Evolutionary conservation across 208 protist genomes (phyloP).

Genomic region (Naegleria lovaniensis): DNA sequence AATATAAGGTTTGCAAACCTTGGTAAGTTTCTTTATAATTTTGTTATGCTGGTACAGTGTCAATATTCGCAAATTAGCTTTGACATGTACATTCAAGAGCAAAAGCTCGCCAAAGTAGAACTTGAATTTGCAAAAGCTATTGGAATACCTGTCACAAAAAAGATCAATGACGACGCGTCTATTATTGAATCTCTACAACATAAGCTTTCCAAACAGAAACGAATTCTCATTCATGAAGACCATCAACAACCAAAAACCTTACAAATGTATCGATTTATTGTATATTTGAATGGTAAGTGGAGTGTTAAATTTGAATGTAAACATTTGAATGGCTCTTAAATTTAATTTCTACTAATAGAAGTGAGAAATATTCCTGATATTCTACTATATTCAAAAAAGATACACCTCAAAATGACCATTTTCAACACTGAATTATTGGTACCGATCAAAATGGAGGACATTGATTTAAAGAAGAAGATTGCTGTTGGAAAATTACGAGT

Average conservation of each 20-base stretch:
- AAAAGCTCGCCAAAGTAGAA: constrained; percentile 30
- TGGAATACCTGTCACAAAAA: constrained; percentile 26
- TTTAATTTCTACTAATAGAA: not conserved
- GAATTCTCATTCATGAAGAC: not conserved
- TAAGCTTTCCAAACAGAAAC: not conserved
- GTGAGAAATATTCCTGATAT: constrained; percentile 7
- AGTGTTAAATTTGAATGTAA: no score
- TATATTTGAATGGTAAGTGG: not conserved
- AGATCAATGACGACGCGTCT: not conserved
- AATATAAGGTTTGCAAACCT: constrained; percentile 17
- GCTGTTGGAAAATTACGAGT: constrained; percentile 3
- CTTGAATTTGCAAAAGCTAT: constrained; percentile 28
- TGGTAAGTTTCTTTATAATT: not conserved
- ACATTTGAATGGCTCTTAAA: no score
- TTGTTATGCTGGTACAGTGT: no score
- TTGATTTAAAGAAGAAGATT: not conserved
- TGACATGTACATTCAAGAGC: constrained; percentile 33
- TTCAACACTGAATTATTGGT: not conserved
- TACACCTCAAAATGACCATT: not conserved
- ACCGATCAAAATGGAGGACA: not conserved
- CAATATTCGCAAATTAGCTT: not conserved
- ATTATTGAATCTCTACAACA: not conserved
- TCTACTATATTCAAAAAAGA: not conserved
- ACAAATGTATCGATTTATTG: constrained; percentile 9
- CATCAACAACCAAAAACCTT: not conserved